Evolutionary conservation across 768 basidiomycete genomes (phyloP), one percentile per base, ranked within the genome.

Genomic region (Bullera alba): DNA sequence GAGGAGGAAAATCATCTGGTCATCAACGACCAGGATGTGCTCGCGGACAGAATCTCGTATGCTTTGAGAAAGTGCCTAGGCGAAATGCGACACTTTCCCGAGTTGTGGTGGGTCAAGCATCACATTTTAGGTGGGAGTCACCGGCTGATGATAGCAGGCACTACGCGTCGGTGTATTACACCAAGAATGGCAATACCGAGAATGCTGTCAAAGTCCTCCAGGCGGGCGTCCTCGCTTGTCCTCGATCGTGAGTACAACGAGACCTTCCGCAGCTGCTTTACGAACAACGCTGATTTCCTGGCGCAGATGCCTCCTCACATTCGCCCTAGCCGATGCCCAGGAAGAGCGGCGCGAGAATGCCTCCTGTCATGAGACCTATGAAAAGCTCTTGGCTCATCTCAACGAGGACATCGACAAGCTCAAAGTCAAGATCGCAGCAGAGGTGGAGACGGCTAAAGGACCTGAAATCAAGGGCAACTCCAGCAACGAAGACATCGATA

Each of bases 1-100:
- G 93, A 99, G 72, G 88, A 93, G 71, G 79, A 79, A 58, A 96
- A 99, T 66, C 93, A 91, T 0, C 79, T 96, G 46, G 88, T 90
- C 71, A 81, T 97, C 34, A 89, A 92, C 64, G 89, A 93, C 60
- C 78, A 79, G 53, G 73, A 76, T 1, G 78, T 79, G 6, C 72
- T 95, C 32, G 77, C 83, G 42, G 78, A 76, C 4, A 79, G 95
- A 22, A 77, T 97, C 10, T 82, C 83, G 62, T 81, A 83, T 38
- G 86, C 87, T 17, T 89, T 95, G 69, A 79, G 84, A 57, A 90
- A 93, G 73, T 91, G 90, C 8, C 76, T 95, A 42, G 83, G 87
- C 42, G 81, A 87, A 51, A 87, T 96, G 87, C 78, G 93, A 36
- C 97, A 87, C 74, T 95, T 86, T 70, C 83, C 87, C 3, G 95